Evolutionary conservation across 208 protist genomes (phyloP), one percentile per base, ranked within the genome.

Genomic region (Crithidia thermophila): DNA sequence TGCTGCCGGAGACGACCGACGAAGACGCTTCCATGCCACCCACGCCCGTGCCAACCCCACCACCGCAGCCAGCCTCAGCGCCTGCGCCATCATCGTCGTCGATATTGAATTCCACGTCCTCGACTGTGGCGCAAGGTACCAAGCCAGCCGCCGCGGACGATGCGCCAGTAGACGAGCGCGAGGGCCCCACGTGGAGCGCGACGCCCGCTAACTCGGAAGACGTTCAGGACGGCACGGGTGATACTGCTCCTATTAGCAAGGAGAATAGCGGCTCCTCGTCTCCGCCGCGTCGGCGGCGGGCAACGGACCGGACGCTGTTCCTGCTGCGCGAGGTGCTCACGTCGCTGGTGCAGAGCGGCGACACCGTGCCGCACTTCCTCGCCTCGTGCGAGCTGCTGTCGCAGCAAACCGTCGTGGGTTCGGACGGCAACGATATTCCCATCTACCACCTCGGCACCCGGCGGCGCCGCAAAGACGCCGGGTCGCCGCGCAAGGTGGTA

Each of bases 301-400:
- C 64, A 28, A 90, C 83, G 0, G 87, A 93, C 67, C 77, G 87
- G 28, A 93, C 86, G 11, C 79, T 96, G n/a, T 86, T 81, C 51
- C 63, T 90, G 7, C 71, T 94, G 51, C 73, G 81, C 20, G 84
- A 96, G 51, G 75, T 96, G 18, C 78, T 96, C 2, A 25, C 79
- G n/a, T 51, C 60, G 21, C 75, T 96, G 13, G 85, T 77, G 25
- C 39, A 64, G 36, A 94, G 87, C 60, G 82, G 72, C 14, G 71
- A 90, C 53, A 87, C 85, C 4, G 91, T 96, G 49, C 88, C 91
- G n/a, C 27, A 53, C 14, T 96, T 96, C 63, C 76, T 96, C 30
- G 56, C 74, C n/a, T 79, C 74, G 23, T 94, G 91, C 67, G 72
- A 78, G 51, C 63, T 93, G 45, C 72, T 95, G 4, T 76, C 74